Conservation (phyloP, 148 eudicot species). For the Nyssa sinensis region DNA sequence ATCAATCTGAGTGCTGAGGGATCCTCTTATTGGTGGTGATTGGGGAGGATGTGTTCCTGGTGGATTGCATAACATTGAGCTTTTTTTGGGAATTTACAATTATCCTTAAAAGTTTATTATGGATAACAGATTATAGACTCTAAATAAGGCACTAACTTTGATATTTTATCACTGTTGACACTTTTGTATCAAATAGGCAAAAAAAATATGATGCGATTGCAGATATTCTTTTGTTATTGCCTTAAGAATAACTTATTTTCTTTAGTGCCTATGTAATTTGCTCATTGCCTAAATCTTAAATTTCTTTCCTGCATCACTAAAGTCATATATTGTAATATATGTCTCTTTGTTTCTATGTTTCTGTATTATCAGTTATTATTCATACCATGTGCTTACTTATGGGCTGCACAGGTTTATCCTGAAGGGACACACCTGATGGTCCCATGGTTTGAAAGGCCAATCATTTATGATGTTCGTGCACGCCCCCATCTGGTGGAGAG, state of each 20-base stretch:
- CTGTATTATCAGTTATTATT: neutral
- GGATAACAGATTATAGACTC: too few species aligned
- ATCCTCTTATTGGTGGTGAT: too few species aligned
- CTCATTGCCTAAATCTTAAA: too few species aligned
- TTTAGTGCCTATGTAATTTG: neutral
- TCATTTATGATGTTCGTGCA: conserved; percentile 94
- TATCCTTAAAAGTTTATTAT: too few species aligned
- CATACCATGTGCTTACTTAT: neutral
- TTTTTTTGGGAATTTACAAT: too few species aligned
- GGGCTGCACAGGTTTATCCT: conserved; percentile 67
- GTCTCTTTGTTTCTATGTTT: neutral
- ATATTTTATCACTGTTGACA: too few species aligned
- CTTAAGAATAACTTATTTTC: neutral
- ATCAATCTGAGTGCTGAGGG: too few species aligned
- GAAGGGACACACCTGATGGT: conserved; percentile 92
- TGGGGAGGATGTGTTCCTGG: too few species aligned
- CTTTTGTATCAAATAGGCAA: neutral
- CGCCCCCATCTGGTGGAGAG: conserved; percentile 91
- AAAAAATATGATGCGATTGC: neutral
- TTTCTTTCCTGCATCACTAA: neutral
- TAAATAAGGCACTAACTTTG: too few species aligned
- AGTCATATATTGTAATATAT: neutral
- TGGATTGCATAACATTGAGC: too few species aligned
- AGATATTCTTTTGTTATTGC: neutral
- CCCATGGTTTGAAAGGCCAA: conserved; percentile 95